A percentile compares a stretch with the other conserved stretches of the same genome.
Conservation (phyloP, 2,329 filamentous ascomycete species). For the Trichoderma gracile region DNA sequence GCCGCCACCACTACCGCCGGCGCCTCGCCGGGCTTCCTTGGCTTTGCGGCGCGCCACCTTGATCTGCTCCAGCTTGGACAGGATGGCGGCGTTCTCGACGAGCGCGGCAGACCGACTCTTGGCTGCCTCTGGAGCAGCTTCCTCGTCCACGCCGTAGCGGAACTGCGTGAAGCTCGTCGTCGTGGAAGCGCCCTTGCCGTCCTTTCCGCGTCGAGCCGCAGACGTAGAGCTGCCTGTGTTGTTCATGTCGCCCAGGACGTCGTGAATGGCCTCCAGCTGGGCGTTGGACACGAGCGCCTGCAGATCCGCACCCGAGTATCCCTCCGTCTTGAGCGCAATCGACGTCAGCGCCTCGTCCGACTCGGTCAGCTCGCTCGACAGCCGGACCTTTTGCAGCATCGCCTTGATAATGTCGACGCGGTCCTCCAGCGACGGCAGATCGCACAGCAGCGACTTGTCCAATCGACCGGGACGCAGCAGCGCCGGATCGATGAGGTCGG, state of each 20-base stretch:
- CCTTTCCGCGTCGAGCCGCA: slow-evolving; percentile 39
- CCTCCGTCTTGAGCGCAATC: slow-evolving; percentile 77
- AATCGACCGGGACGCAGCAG: slow-evolving; percentile 86
- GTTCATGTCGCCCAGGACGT: slow-evolving; percentile 66
- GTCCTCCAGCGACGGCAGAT: slow-evolving; percentile 78
- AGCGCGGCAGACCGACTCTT: slow-evolving; percentile 57
- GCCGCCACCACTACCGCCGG: slow-evolving; percentile 29
- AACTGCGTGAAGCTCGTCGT: slow-evolving; percentile 76
- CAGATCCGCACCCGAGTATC: slow-evolving; percentile 90
- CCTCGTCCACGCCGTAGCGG: slow-evolving; percentile 67
- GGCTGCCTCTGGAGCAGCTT: slow-evolving; percentile 43
- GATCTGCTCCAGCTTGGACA: slow-evolving; percentile 78
- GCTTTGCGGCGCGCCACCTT: slow-evolving; percentile 64
- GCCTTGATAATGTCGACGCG: slow-evolving; percentile 85
- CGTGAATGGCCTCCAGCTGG: slow-evolving; percentile 94
- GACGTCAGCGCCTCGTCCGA: slow-evolving; percentile 62
- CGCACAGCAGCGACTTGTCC: slow-evolving; percentile 90
- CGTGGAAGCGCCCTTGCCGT: slow-evolving; percentile 39
- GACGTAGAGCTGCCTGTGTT: slow-evolving; percentile 48
- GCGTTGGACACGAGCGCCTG: slow-evolving; percentile 96
- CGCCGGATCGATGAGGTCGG: slow-evolving; percentile 93
- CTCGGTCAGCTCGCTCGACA: slow-evolving; percentile 65
- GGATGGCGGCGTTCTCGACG: slow-evolving; percentile 76
- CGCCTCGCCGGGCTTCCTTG: slow-evolving; percentile 39
- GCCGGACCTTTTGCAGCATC: slow-evolving; percentile 76